phyloP scores from a whole-genome alignment of 1,284 basidiomycete species.

The Moesziomyces parantarcticus region DNA sequence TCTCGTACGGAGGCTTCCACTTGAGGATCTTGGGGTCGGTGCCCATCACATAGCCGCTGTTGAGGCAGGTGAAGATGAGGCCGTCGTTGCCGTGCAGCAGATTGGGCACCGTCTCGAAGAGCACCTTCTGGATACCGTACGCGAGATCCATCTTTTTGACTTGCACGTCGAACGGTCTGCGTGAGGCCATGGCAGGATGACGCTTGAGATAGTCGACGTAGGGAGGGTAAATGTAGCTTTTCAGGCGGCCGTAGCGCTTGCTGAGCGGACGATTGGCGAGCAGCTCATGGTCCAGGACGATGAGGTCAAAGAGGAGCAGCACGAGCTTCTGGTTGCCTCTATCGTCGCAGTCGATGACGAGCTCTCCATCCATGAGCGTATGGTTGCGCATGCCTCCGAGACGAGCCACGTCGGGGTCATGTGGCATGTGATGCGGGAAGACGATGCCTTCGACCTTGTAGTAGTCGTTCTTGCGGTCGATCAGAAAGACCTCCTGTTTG shows the following conservation, averaged over 20 bases:
- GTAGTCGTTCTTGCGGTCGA: constrained; percentile 93
- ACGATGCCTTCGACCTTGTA: constrained; percentile 76
- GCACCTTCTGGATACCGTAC: constrained; percentile 86
- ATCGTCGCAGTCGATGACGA: constrained; percentile 85
- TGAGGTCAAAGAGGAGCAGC: constrained; percentile 90
- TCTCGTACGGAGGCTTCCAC: constrained; percentile 99
- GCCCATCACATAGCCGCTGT: constrained; percentile 84
- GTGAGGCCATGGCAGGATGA: constrained; percentile 75
- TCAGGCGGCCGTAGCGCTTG: constrained; percentile 88
- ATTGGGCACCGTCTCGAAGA: constrained; percentile 83
- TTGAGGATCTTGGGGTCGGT: constrained; percentile 90
- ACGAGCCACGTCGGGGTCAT: constrained; percentile 15
- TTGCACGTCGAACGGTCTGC: constrained; percentile 82
- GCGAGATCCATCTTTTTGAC: constrained; percentile 90
- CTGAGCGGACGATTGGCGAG: constrained; percentile 84
- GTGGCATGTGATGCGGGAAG: constrained; percentile 74
- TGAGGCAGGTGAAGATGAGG: constrained; percentile 93
- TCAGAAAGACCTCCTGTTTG: constrained; percentile 75
- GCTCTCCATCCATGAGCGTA: constrained; percentile 91
- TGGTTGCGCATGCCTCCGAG: constrained; percentile 72
- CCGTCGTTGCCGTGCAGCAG: constrained; percentile 95
- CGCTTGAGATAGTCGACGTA: constrained; percentile 78
- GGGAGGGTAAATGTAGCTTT: constrained; percentile 84
- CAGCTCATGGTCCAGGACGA: constrained; percentile 86
- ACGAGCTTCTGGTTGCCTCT: constrained; percentile 73